These are phyloP conservation scores for Dactylellina sp. DNA, from an alignment of 2,329 filamentous ascomycete species.

Conservation along the genomic window DNA sequence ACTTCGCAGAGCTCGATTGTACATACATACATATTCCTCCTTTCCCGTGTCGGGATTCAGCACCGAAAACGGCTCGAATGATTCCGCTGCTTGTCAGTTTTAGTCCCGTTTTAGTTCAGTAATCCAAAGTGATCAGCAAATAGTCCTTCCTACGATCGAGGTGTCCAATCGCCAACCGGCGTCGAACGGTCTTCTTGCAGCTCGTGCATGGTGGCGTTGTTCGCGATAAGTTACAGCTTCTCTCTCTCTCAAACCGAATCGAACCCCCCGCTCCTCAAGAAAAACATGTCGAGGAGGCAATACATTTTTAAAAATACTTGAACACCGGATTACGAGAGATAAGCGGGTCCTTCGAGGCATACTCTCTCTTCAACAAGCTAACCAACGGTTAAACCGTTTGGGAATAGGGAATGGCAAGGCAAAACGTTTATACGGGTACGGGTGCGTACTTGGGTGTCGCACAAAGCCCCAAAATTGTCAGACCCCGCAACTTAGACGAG, in stretches of 20 bases:
- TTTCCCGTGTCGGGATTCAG: constrained; percentile 30
- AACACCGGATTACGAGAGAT: constrained; percentile 41
- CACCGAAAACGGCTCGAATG: constrained; percentile 31
- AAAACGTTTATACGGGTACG: not conserved
- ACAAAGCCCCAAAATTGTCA: constrained; percentile 30
- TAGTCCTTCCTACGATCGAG: constrained; percentile 5
- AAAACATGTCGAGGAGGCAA: not conserved
- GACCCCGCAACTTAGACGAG: constrained; percentile 55
- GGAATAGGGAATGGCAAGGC: too few relatives aligned
- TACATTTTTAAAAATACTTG: constrained; percentile 36
- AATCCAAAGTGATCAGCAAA: constrained; percentile 38
- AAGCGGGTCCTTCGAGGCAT: constrained; percentile 26
- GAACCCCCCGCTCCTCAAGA: not conserved
- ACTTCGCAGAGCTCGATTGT: not conserved
- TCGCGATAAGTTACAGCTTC: constrained; percentile 6
- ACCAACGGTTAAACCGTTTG: not conserved
- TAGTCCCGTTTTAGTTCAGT: constrained; percentile 29
- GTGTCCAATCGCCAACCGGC: constrained; percentile 3
- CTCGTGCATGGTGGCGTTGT: constrained; percentile 18
- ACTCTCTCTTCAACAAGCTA: not conserved
- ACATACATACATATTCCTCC: not conserved
- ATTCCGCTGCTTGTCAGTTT: constrained; percentile 22
- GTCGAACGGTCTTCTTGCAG: constrained; percentile 27
- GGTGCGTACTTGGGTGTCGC: constrained; percentile 1
- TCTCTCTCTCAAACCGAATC: not conserved